Base-by-base conservation (phyloP, 2,329 filamentous ascomycete genomes). In the Aspergillus sp. region DNA sequence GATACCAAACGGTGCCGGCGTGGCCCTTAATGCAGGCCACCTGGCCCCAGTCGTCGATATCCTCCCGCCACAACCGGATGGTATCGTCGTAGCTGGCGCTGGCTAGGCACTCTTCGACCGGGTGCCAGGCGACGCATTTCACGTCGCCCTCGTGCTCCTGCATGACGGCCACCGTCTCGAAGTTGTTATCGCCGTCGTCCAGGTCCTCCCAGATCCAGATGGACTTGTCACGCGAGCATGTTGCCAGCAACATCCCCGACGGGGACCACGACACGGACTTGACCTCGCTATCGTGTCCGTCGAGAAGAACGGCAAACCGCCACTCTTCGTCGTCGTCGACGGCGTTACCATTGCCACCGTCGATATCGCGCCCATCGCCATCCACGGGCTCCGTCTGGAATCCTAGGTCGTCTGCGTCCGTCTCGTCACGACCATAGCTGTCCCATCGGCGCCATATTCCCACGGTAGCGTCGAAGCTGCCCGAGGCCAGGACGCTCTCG, bases 171-270 rank as follows among this genome's bases (percentile, higher is more conserved):
- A 98, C 88, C 1, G 95, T 98, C 82, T 99, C 95, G 81, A 93
- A 98, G 73, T 98, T 95, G 74, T 96, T 94, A 57, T 96, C 93
- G 16, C 89, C 90, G 66, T 90, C 89, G 57, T 80, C 78, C 56
- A 97, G 85, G 74, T 98, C 95, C 77, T 99, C 95, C 95, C 95
- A 99, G 68, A 99, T 91, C 95, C 95, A 99, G 18, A 98, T 91
- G 16, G 87, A 90, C 80, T 98, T 98, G 75, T 99, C 95, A 52
- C 95, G 85, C 55, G 87, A 90, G 76, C 93, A 97, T 0, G 93
- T 97, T 6, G 95, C 95, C 4, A 99, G 84, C 68, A 92, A 85
- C 83, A 63, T 94, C 82, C 81, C 97, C 90, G 81, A 76, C 3
- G 78, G 69, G 0, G 76, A 77, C 76, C 79, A 81, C 20, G 90